phyloP scores from a whole-genome alignment of 371 early-diverging fungal species.

The Mucor sp. region DNA sequence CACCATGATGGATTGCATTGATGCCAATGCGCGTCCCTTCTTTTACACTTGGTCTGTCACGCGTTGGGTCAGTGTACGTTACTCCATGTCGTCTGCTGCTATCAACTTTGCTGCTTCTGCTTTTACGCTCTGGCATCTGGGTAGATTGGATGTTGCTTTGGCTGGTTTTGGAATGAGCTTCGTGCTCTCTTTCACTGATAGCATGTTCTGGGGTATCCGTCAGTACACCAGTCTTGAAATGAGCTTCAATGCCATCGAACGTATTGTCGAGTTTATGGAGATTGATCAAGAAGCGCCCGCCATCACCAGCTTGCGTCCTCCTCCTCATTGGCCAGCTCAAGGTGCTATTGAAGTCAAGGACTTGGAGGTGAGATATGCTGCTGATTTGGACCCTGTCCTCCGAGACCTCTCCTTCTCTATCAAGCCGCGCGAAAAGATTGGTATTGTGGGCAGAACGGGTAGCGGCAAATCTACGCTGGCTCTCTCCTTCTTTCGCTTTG shows the following conservation, averaged over 20 bases:
- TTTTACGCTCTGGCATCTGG: constrained; percentile 49
- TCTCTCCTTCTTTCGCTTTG: constrained; percentile 74
- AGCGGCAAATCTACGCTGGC: constrained; percentile 82
- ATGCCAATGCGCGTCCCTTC: constrained; percentile 72
- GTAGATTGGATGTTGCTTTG: constrained; percentile 71
- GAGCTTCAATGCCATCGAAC: constrained; percentile 82
- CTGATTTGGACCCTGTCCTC: constrained; percentile 69
- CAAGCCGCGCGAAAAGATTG: constrained; percentile 69
- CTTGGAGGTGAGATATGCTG: constrained; percentile 65
- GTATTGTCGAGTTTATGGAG: constrained; percentile 76
- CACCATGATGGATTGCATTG: constrained; percentile 55
- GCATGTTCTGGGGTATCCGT: constrained; percentile 45
- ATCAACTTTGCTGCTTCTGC: constrained; percentile 70
- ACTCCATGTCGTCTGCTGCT: constrained; percentile 67
- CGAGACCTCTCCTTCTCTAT: constrained; percentile 65
- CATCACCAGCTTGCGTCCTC: constrained; percentile 43
- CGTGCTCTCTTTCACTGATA: constrained; percentile 63
- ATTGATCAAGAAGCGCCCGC: constrained; percentile 72
- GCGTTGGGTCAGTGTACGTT: constrained; percentile 78
- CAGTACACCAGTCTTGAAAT: constrained; percentile 79
- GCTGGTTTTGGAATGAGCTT: constrained; percentile 82
- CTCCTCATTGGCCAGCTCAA: constrained; percentile 73
- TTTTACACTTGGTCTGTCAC: constrained; percentile 81
- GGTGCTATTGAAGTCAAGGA: constrained; percentile 69
- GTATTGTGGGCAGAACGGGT: constrained; percentile 78